phyloP scores from a whole-genome alignment of 257 asterid species.

The Solanum bulbocastanum region DNA sequence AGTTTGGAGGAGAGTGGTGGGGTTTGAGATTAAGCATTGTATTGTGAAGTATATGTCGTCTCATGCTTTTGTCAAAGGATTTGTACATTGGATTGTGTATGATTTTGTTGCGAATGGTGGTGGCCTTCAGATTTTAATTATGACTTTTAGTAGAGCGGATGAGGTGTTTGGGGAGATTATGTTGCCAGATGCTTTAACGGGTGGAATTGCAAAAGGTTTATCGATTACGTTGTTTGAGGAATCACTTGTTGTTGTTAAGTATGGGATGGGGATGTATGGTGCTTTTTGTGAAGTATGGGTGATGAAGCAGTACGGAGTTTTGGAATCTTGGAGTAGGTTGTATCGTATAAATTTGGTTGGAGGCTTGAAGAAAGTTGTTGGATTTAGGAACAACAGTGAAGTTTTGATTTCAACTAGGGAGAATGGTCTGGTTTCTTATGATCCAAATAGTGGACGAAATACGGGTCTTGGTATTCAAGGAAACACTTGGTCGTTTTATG shows the following conservation, averaged over 20 bases:
- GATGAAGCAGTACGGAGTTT: slow-evolving; percentile 42
- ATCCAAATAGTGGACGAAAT: too few relatives aligned
- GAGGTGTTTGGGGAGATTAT: slow-evolving; percentile 33
- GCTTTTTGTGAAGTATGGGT: slow-evolving; percentile 33
- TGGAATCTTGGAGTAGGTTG: slow-evolving; percentile 6
- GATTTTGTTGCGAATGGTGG: background rate
- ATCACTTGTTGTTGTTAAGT: slow-evolving; percentile 22
- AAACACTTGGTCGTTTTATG: too few relatives aligned
- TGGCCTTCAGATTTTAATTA: slow-evolving; percentile 7
- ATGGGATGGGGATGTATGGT: background rate
- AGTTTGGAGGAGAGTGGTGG: slow-evolving; percentile 28
- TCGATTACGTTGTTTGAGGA: slow-evolving; percentile 6
- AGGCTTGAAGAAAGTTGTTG: too few relatives aligned
- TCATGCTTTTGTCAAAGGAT: slow-evolving; percentile 27
- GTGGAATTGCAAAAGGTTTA: slow-evolving; percentile 1
- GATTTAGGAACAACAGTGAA: too few relatives aligned
- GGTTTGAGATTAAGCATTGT: slow-evolving; percentile 3
- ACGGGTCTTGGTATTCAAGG: too few relatives aligned
- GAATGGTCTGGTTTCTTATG: too few relatives aligned
- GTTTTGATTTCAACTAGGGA: too few relatives aligned
- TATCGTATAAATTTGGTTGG: too few relatives aligned
- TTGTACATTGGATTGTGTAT: slow-evolving; percentile 41
- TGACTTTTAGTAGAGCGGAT: slow-evolving; percentile 22
- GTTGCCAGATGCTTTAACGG: slow-evolving; percentile 27
- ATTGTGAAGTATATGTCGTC: slow-evolving; percentile 24